Percentiles rank a stretch among this genome's conserved stretches.
Conservation (phyloP, 192 early-diverging fungal genomes). For the Coemansia sp. region DNA sequence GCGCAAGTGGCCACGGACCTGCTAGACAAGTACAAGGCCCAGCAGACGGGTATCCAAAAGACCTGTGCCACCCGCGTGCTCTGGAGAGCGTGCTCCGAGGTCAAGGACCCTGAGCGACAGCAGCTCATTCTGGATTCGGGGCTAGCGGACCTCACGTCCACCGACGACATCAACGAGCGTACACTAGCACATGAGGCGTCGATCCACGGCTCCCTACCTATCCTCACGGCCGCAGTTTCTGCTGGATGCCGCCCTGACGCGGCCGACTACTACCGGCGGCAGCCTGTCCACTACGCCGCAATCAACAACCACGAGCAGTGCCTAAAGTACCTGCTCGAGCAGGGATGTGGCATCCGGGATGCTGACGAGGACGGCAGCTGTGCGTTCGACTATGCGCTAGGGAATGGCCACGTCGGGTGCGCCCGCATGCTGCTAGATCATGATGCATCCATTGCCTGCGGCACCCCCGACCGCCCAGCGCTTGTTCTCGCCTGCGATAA, state of each 20-base stretch:
- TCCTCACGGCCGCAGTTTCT: constrained; percentile 56
- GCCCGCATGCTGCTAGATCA: constrained; percentile 68
- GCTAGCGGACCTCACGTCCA: constrained; percentile 69
- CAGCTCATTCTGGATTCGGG: constrained; percentile 59
- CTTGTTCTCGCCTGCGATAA: constrained; percentile 88
- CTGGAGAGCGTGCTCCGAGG: constrained; percentile 45
- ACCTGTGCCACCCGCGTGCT: constrained; percentile 37
- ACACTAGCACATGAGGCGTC: constrained; percentile 87
- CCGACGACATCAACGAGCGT: constrained; percentile 91
- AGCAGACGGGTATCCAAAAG: constrained; percentile 36
- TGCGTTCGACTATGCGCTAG: constrained; percentile 82
- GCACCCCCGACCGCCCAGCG: constrained; percentile 52
- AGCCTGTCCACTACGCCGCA: constrained; percentile 87
- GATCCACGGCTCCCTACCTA: constrained; percentile 66
- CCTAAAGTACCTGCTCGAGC: constrained; percentile 53
- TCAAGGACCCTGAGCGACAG: constrained; percentile 29
- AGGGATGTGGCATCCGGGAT: constrained; percentile 49
- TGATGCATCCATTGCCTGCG: constrained; percentile 53
- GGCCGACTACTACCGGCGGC: constrained; percentile 86
- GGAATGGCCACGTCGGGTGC: constrained; percentile 71
- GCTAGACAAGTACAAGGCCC: constrained; percentile 8
- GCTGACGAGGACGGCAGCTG: constrained; percentile 87
- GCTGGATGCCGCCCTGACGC: constrained; percentile 42
- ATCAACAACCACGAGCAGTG: constrained; percentile 81
- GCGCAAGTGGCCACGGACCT: constrained; percentile 6